Evolutionary conservation across 495 filamentous ascomycete genomes (phyloP), one percentile per base, ranked within the genome.

Genomic region (Xylaria cubensis): DNA sequence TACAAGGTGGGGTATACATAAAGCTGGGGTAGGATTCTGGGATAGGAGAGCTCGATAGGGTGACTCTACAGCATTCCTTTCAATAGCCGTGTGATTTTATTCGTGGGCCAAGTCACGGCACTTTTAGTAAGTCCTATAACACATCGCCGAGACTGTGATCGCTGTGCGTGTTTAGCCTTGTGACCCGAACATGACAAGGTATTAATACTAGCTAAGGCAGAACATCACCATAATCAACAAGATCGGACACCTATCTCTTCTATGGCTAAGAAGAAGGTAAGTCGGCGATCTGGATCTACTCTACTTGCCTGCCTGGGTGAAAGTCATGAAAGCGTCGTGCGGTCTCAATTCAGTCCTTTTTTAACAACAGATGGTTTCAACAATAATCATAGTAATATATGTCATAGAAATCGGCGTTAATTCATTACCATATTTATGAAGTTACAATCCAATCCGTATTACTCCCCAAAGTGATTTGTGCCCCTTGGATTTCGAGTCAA

Each of bases 1-100:
- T 67, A 67, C 64, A 5, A 34, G 64, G 39, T 67, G 64, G 64
- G 64, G 48, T 12, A 39, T 67, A 56, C 51, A 67, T 39, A 67
- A 67, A 42, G 64, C 64, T 6, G 36, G 32, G 0, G 64, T 55
- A 3, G 64, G 64, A 6, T 67, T 41, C 29, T 67, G 64, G 48
- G 64, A 67, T 29, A 36, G 21, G 36, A 55, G 64, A 56, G 51
- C 21, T 13, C 51, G 21, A 41, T 42, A 55, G 48, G 29, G 19
- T 59, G 10, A 21, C 32, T 4, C 13, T 10, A 21, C 15, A 39
- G 17, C 17, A 8, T 2, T n/a, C 8, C 29, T 36, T 10, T 19
- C 7, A 9, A 34, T 4, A 2, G 10, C 3, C 24, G 29, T 12
- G 51, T 29, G 15, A 29, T 9, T 29, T 53, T 10, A 9, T 53